Percentiles rank a stretch among this genome's conserved stretches.
Evolutionary conservation across 129 eudicot species (phyloP).

Genomic region (Saposhnikovia divaricata): DNA sequence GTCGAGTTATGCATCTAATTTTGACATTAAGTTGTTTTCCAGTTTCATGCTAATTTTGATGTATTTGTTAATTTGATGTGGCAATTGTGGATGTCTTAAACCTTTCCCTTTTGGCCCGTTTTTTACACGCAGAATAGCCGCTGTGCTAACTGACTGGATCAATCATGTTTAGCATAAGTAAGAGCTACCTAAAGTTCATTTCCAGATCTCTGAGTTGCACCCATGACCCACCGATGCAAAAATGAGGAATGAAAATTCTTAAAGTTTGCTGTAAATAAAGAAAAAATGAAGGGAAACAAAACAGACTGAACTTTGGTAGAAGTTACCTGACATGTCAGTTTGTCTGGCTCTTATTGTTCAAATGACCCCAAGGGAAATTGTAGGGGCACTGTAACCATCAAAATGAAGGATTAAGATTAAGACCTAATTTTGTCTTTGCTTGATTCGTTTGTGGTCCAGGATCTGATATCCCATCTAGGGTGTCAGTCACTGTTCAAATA

Average conservation of each 20-base stretch:
- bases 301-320: background rate
- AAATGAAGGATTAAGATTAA: background rate
- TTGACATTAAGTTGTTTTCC: background rate
- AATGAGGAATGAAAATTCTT: background rate
- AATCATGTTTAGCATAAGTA: background rate
- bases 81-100: background rate
- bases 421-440: background rate
- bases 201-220: slow-evolving; percentile 4
- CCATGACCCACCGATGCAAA: background rate
- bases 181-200: background rate
- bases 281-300: background rate
- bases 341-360: background rate
- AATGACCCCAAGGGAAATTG: background rate
- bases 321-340: background rate
- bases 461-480: background rate
- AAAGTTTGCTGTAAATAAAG: background rate
- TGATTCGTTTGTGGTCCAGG: background rate
- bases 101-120: background rate
- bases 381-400: background rate
- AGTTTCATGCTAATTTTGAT: background rate
- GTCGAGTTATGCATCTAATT: background rate
- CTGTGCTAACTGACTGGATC: background rate
- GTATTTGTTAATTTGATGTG: background rate
- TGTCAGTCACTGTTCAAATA: background rate
- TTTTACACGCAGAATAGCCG: background rate